phyloP scores from a whole-genome alignment of 257 asterid genomes.

The Solanum bulbocastanum region DNA sequence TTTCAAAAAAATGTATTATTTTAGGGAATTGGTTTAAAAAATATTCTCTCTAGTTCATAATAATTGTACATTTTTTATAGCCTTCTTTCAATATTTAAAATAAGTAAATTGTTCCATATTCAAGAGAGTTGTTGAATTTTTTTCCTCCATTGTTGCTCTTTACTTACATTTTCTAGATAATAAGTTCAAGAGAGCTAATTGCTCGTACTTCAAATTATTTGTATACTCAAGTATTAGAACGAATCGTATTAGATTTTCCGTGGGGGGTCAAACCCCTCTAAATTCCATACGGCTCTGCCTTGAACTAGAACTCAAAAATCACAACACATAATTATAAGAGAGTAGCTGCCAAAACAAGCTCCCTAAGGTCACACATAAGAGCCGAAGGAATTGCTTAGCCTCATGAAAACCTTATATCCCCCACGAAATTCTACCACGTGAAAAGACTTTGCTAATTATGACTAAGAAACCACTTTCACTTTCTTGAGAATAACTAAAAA shows the following conservation, averaged over 20 bases:
- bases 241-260: neutral
- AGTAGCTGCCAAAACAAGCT: neutral
- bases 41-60: neutral
- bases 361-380: neutral
- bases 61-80: no score
- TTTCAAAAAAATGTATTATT: no score
- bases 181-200: no score
- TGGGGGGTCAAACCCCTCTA: neutral
- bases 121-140: neutral
- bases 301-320: neutral
- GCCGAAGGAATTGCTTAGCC: neutral
- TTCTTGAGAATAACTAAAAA: neutral
- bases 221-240: neutral
- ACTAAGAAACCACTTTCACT: neutral
- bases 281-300: neutral
- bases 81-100: neutral
- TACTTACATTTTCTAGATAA: no score
- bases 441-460: neutral
- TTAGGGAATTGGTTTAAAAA: neutral
- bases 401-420: neutral
- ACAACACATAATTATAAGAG: neutral
- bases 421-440: neutral
- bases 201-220: neutral
- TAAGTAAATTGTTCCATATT: neutral
- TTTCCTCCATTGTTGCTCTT: no score